These are phyloP conservation scores for Aureobasidium pullulans DNA, from an alignment of 2,329 filamentous ascomycete species.

Conservation along the genomic window DNA sequence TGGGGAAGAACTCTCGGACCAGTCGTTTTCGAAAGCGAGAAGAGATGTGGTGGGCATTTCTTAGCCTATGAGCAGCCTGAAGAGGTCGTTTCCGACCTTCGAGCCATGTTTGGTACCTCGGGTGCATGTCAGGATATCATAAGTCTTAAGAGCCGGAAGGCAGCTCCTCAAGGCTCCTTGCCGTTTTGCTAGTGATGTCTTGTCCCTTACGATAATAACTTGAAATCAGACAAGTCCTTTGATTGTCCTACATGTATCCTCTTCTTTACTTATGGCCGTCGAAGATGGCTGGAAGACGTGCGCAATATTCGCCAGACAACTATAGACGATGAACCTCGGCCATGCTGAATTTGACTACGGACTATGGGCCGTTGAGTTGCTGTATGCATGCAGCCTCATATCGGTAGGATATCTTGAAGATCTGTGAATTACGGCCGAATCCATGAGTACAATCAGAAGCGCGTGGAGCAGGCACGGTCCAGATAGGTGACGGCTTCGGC, in stretches of 20 bases:
- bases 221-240: no score
- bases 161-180: no score
- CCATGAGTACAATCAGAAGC: background rate
- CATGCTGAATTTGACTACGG: background rate
- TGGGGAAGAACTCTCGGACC: constrained; percentile 53
- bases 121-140: constrained; percentile 21
- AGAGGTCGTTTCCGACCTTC: constrained; percentile 43
- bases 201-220: no score
- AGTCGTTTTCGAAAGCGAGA: constrained; percentile 49
- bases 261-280: no score
- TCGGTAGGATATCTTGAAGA: background rate
- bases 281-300: no score
- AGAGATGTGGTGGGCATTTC: constrained; percentile 51
- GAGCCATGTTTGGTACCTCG: constrained; percentile 48
- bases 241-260: no score
- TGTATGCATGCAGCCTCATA: background rate
- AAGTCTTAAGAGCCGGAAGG: background rate
- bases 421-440: background rate
- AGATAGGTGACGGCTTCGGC: background rate
- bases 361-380: background rate
- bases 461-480: background rate
- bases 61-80: constrained; percentile 50
- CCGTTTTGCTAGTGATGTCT: no score
- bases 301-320: no score
- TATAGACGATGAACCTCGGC: background rate